Evolutionary conservation across 208 protist species (phyloP).

Genomic region (Trypanosoma rangeli): DNA sequence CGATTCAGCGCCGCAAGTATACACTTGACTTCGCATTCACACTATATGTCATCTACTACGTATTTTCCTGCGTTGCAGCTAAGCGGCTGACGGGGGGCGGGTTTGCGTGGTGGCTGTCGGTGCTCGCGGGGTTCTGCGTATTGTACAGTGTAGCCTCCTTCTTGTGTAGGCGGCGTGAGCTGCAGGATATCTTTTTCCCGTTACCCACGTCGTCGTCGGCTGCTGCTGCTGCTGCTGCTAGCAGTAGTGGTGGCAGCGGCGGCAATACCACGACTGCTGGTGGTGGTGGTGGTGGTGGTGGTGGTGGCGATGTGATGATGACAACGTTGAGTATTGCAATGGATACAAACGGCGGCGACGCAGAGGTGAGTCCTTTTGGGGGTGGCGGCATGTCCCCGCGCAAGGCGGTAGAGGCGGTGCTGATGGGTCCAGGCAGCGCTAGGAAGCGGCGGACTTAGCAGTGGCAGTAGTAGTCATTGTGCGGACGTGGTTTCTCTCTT

Average conservation of each 20-base stretch:
- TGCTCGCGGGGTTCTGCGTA: slow-evolving; percentile 29
- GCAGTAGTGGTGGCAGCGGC: neutral
- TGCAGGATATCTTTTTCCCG: slow-evolving; percentile 64
- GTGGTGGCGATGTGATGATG: neutral
- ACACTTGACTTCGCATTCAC: slow-evolving; percentile 79
- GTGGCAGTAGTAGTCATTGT: no score
- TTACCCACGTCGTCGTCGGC: neutral
- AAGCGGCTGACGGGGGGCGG: slow-evolving; percentile 36
- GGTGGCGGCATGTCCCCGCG: slow-evolving; percentile 6
- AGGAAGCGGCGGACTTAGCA: slow-evolving; percentile 14
- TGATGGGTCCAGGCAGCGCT: slow-evolving; percentile 25
- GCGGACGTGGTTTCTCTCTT: no score
- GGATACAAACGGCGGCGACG: neutral
- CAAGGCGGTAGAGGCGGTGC: slow-evolving; percentile 10
- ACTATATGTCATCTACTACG: slow-evolving; percentile 68
- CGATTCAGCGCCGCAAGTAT: slow-evolving; percentile 80
- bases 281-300: neutral
- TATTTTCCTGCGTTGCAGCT: slow-evolving; percentile 43
- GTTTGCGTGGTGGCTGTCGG: slow-evolving; percentile 58
- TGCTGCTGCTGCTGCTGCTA: neutral
- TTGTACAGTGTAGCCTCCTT: slow-evolving; percentile 45
- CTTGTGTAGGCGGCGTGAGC: slow-evolving; percentile 57
- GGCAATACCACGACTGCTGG: neutral
- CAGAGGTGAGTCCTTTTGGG: neutral
- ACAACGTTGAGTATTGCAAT: neutral